Conservation (phyloP, 2,329 filamentous ascomycete species). For the Fusarium nelsonii region DNA sequence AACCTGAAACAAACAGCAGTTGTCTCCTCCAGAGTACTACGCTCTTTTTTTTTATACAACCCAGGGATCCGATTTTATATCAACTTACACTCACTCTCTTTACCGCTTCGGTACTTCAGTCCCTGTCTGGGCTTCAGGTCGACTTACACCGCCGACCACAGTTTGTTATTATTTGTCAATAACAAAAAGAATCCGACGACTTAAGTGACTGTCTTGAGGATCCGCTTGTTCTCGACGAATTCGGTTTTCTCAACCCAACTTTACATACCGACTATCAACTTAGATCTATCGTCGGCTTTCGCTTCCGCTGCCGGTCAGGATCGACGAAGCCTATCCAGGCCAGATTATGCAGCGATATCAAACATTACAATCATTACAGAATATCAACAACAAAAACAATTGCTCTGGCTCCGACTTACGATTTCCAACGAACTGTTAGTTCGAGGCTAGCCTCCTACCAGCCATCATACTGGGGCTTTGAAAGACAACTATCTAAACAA, state of each 20-base stretch:
- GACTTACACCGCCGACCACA: conserved; percentile 23
- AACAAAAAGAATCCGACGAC: background rate
- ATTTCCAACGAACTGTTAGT: conserved; percentile 20
- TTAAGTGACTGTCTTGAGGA: background rate
- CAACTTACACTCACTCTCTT: conserved; percentile 28
- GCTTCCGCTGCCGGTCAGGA: conserved; percentile 9
- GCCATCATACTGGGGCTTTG: conserved; percentile 23
- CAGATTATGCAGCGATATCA: conserved; percentile 28
- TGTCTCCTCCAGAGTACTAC: conserved; percentile 31
- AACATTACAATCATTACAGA: conserved; percentile 11
- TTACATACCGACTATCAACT: background rate
- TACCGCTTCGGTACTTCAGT: conserved; percentile 22
- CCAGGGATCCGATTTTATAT: conserved; percentile 22
- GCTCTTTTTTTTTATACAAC: conserved; percentile 30
- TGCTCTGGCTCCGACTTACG: conserved; percentile 5
- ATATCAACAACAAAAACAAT: conserved; percentile 2
- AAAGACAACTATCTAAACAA: conserved; percentile 11
- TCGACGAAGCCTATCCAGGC: conserved; percentile 24
- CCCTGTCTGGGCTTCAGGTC: conserved; percentile 17
- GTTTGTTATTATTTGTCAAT: background rate
- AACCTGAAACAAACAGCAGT: conserved; percentile 22
- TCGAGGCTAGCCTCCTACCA: conserved; percentile 35
- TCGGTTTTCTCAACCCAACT: background rate
- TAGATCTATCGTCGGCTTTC: conserved; percentile 13
- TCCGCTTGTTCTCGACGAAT: background rate